Evolutionary conservation across 768 basidiomycete species (phyloP), one percentile per base, ranked within the genome.

Genomic region (Botryobasidium botryosum): DNA sequence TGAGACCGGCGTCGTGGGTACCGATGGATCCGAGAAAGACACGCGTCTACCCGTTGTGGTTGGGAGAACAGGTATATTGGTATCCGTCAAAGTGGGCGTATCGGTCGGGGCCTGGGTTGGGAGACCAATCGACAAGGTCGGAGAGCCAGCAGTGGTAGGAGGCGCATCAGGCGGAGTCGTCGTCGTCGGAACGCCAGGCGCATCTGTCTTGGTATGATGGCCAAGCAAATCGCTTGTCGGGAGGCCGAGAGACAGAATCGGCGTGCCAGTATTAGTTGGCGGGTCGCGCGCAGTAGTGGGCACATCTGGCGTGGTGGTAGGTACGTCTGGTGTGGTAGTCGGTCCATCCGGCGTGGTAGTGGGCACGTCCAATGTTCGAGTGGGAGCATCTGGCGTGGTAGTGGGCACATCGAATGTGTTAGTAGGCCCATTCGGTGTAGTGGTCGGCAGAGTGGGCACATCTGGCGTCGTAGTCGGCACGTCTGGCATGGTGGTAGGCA

Each of bases 281-380:
- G 33, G 43, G 46, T 35, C 18, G 12, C n/a, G 15, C 20, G 40
- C 33, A 23, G 49, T 49, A 8, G 51, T 35, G 25, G 52, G 39
- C 35, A 49, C 52, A 43, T 21, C 40, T 3, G 48, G n/a, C 23
- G 62, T 59, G 53, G 64, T 60, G 29, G 49, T 56, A 29, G 39
- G n/a, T 18, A 46, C 18, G n/a, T 38, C 46, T 28, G 49, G 25
- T 15, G 6, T 25, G 24, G 43, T 26, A 4, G 63, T 61, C 3
- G 42, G 13, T 12, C 23, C 12, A 39, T 28, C 21, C 25, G 48
- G 23, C n/a, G 48, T 26, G 7, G 36, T 20, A 17, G 46, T 38
- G 31, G 37, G 23, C 20, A 13, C 33, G 17, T 13, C 21, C 20
- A 41, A 17, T 12, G 39, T 32, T 15, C 46, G 17, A 31, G 48